Conservation (phyloP, 2,329 filamentous ascomycete genomes). For the Fusarium oligoseptatum region DNA sequence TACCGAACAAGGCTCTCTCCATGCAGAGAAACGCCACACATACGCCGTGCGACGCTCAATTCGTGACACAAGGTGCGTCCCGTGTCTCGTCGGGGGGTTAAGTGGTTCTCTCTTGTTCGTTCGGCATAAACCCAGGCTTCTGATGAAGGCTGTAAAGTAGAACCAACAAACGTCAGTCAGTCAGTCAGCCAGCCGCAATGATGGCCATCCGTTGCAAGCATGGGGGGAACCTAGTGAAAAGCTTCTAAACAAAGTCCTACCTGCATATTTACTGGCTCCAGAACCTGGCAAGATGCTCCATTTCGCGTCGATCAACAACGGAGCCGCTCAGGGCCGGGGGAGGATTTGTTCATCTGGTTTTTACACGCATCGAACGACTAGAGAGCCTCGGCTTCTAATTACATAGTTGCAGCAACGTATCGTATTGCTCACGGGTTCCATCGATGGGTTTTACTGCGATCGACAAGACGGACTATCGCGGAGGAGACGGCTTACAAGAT, state of each 20-base stretch:
- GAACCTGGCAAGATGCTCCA: conserved; percentile 7
- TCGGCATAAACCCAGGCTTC: background rate
- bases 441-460: conserved; percentile 6
- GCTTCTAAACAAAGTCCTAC: background rate
- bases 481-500: background rate
- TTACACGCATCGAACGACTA: conserved; percentile 2
- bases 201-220: conserved; percentile 13
- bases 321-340: conserved; percentile 17
- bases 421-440: background rate
- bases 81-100: conserved; percentile 14
- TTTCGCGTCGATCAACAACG: conserved; percentile 26
- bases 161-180: background rate
- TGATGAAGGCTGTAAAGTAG: background rate
- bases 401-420: background rate
- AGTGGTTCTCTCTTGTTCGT: background rate
- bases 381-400: background rate
- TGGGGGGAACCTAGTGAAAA: background rate
- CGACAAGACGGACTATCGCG: conserved; percentile 6
- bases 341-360: background rate
- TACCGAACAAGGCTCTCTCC: background rate
- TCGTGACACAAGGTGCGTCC: conserved; percentile 14
- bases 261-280: conserved; percentile 3
- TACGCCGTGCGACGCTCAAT: conserved; percentile 12
- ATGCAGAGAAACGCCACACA: conserved; percentile 19
- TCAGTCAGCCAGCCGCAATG: background rate